Base-by-base conservation (phyloP, 495 filamentous ascomycete genomes). In the Oleoguttula mirabilis region DNA sequence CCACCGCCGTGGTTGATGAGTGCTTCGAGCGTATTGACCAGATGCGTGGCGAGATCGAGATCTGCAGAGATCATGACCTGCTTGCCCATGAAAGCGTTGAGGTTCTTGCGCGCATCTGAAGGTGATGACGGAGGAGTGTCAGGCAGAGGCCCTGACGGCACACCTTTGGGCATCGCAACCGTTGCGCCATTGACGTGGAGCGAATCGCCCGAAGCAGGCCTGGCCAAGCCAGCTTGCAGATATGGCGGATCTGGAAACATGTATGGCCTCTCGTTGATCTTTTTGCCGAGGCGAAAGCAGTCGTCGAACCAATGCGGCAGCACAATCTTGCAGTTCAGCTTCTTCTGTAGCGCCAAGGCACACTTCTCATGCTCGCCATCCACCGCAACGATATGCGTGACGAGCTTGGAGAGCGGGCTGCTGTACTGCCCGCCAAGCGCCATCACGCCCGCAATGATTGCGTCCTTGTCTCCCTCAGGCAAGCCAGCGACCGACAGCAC, bases 301-400 rank as follows among this genome's bases (percentile, higher is more conserved):
- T 94, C 88, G 50, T 96, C 90, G 54, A 99, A 94, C 90, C 92
- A 96, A 57, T 99, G 92, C 21, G 92, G 92, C 36, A 96, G 67
- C n/a, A 98, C 82, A 42, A 92, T 79, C 59, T 84, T 87, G 61
- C 71, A 71, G 31, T 73, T 75, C 17, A 83, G 60, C 28, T 69
- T 75, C 60, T 77, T 94, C 0, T 63, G 60, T 28, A 64, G 22
- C 0, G 78, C 79, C 27, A 76, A 54, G 45, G 68, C 60, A 47
- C 84, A 88, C 60, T 86, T 90, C 2, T 75, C 68, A 27, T 80
- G 65, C 7, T 88, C 80, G 57, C 80, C 63, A 3, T 77, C 80
- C 51, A 94, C 61, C 4, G 92, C 86, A 24, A 93, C 85, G 46
- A 96, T 69, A 61, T 99, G 90, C 1, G 90, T 99, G 6, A 81